Base-by-base conservation (phyloP, 305 asterid genomes). In the Petunia hybrid region DNA sequence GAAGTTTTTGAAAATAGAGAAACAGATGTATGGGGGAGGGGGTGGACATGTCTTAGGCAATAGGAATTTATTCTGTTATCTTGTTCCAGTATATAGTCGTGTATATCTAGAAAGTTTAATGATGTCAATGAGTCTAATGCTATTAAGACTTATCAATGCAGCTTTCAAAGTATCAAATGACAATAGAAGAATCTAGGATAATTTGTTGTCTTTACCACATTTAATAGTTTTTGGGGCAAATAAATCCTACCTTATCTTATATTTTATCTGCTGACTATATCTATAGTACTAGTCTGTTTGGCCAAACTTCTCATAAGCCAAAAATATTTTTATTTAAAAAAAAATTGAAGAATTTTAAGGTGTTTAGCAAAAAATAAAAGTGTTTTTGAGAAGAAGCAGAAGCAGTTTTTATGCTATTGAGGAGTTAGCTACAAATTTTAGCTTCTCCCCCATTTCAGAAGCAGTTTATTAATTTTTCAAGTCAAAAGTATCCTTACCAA, bases 201-300 rank as follows among this genome's bases (percentile, higher is more conserved):
- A 71, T 9, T 31, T 48, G 46, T 1, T 31, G 55, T 35, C 6
- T 48, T 71, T 71, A 71, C 78, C 78, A 35, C 45, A 48, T 38
- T 71, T 48, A 73, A 48, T 1, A 22, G 12, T 4, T 46, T 0
- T 35, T 10, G 62, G 43, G 61, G 62, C 36, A 71, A 71, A 35
- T 31, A 31, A 8, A 5, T 48, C 45, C 4, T 48, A 35, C 5
- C 36, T 38, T 73, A 73, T 48, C 62, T 70, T 45, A 48, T 46
- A 7, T 31, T 73, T 71, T 35, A 73, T 35, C 61, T 6, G 41
- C n/a, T 73, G 78, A 71, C 78, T 71, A 48, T 35, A 71, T 12
- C 12, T 71, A 48, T 48, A 71, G 31, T 22, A 22, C 31, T 22
- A 22, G 31, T 22, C 31, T 22, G 31, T 22, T 22, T 22, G 31